These are phyloP conservation scores for Lentinus tigrinus DNA, from an alignment of 768 basidiomycete genomes.

Conservation along the genomic window DNA sequence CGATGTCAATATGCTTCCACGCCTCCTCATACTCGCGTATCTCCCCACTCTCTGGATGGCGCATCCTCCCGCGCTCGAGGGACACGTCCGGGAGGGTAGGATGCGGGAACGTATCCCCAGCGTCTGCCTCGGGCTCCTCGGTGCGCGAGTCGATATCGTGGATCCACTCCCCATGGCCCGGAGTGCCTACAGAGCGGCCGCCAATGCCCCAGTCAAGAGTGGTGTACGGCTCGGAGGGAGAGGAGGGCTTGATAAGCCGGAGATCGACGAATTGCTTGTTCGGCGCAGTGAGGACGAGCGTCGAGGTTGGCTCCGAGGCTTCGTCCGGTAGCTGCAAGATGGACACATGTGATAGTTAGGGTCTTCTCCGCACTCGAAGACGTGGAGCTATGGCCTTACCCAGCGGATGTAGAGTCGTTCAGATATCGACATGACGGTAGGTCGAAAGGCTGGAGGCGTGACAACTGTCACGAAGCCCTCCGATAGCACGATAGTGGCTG, in stretches of 20 bases:
- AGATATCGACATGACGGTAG: slow-evolving; percentile 10
- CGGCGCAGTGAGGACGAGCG: slow-evolving; percentile 17
- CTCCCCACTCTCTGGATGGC: slow-evolving; percentile 8
- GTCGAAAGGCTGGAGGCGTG: too few relatives aligned
- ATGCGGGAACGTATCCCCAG: slow-evolving; percentile 13
- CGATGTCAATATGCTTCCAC: slow-evolving; percentile 7
- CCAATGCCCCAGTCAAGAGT: slow-evolving; percentile 13
- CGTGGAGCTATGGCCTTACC: too few relatives aligned
- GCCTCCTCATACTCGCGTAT: slow-evolving; percentile 16
- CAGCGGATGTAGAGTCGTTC: slow-evolving; percentile 14
- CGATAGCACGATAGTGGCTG: too few relatives aligned
- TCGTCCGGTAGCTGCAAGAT: slow-evolving; percentile 6
- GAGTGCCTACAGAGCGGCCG: slow-evolving; percentile 11
- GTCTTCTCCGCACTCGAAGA: too few relatives aligned
- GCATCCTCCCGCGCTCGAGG: slow-evolving; percentile 15
- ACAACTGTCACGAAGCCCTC: too few relatives aligned
- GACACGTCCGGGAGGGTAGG: slow-evolving; percentile 8
- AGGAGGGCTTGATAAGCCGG: not conserved
- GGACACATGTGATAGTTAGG: not conserved
- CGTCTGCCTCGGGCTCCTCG: slow-evolving; percentile 7
- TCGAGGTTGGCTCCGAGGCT: slow-evolving; percentile 16
- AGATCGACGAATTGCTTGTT: slow-evolving; percentile 15
- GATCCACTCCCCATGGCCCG: slow-evolving; percentile 14
- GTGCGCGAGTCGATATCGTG: slow-evolving; percentile 20
- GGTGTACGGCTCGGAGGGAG: not conserved